These are phyloP conservation scores for Panicum miliaceum DNA, from an alignment of 176 grass and related monocot species.

Conservation along the genomic window DNA sequence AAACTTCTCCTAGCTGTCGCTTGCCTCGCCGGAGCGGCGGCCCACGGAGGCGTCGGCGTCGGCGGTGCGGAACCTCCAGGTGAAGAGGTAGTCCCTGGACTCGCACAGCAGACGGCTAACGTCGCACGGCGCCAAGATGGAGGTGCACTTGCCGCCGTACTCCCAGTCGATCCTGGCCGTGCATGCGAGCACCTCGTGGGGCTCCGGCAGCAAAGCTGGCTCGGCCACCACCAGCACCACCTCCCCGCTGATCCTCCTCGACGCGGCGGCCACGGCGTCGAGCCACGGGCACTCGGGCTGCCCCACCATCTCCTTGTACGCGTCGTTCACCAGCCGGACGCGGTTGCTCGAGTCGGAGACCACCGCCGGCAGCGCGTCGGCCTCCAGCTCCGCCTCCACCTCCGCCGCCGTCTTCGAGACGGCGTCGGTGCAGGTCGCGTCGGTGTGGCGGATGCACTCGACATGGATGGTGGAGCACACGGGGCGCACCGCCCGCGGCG, in stretches of 20 bases:
- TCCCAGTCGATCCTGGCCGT: conserved; percentile 86
- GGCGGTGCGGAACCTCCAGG: conserved; percentile 74
- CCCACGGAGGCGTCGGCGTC: conserved; percentile 36
- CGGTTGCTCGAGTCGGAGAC: conserved; percentile 77
- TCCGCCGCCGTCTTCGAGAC: conserved; percentile 52
- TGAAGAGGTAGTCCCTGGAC: conserved; percentile 72
- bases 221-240: conserved; percentile 64
- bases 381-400: conserved; percentile 77
- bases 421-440: not conserved
- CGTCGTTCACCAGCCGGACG: conserved; percentile 86
- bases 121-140: conserved; percentile 61
- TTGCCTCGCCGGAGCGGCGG: conserved; percentile 41
- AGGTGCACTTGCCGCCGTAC: conserved; percentile 55
- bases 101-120: conserved; percentile 73
- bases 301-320: conserved; percentile 85
- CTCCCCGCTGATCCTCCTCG: conserved; percentile 81
- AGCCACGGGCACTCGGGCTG: conserved; percentile 93
- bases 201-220: conserved; percentile 36
- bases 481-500: conserved; percentile 71
- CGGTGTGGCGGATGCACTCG: conserved; percentile 35
- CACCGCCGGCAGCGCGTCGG: conserved; percentile 66
- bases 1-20: conserved; percentile 16
- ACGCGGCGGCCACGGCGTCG: conserved; percentile 51
- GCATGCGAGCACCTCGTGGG: conserved; percentile 58
- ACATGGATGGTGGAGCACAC: conserved; percentile 72